Base-by-base conservation (phyloP, 306 rosid species). In the Fragaria nilgerrensis region DNA sequence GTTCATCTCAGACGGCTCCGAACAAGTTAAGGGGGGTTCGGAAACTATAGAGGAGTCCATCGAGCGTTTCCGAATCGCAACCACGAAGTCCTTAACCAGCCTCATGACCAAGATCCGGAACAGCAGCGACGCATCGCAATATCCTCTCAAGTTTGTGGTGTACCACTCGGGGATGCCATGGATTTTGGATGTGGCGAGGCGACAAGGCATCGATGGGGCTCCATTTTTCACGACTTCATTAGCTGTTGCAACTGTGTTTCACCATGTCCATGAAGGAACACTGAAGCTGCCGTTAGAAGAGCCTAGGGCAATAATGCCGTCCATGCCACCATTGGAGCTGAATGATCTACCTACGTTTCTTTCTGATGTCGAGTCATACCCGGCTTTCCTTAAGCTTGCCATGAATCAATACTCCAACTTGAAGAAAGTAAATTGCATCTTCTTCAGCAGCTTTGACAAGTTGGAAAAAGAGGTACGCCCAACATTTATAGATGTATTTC, bases 191-290 rank as follows among this genome's bases (percentile, higher is more conserved):
- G 84, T 90, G 7, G 80, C 86, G 39, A 86, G 86, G 73, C 75
- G 75, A 14, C 84, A 84, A 70, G 88, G 88, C 0, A 23, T 87
- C 19, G 9, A 58, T 2, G 90, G 80, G 43, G 90, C 86, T 72
- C 77, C 90, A 25, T 86, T 90, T 70, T 88, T 88, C 63, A 87
- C 94, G 14, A 88, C 86, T 58, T 64, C 80, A 47, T 80, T 85
- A 81, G 86, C 82, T 16, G 91, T 87, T 1, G 66, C 66, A 0
- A 81, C 32, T 0, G 78, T 86, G 7, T 84, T 67, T 76, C 86
- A 84, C 65, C 9, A 48, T 53, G 75, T 86, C 19, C 75, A 82
- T 36, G 63, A 45, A 56, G 94, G 89, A n/a, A 22, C 69, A n/a
- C 9, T 90, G 22, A 81, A 83, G 77, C 71, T 86, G 7, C 91